phyloP scores from a whole-genome alignment of 257 asterid species.

The Dorcoceras hygrometricum region DNA sequence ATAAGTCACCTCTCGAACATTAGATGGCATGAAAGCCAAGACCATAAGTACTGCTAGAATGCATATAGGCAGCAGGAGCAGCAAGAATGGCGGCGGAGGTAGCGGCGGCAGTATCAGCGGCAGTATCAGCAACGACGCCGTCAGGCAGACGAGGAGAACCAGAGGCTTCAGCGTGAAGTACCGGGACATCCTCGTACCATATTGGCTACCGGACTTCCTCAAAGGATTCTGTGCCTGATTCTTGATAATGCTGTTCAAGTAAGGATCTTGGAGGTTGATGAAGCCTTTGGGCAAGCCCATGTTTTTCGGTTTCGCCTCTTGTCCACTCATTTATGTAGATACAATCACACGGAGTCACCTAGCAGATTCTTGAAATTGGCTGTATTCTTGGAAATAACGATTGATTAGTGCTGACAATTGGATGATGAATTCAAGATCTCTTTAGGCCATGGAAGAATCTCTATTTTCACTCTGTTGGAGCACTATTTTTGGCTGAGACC shows the following conservation, averaged over 20 bases:
- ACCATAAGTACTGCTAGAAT: constrained; percentile 33
- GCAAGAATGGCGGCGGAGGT: constrained; percentile 52
- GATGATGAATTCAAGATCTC: neutral
- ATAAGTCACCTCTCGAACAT: constrained; percentile 15
- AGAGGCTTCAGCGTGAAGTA: constrained; percentile 37
- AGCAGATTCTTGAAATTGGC: neutral
- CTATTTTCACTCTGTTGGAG: neutral
- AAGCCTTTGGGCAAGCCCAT: constrained; percentile 12
- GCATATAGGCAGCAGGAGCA: constrained; percentile 43
- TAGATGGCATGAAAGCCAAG: constrained; percentile 45
- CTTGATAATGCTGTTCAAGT: constrained; percentile 14
- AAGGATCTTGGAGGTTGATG: constrained; percentile 2
- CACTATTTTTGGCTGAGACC: neutral
- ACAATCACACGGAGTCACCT: neutral
- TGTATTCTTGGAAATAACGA: neutral
- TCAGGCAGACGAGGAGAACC: constrained; percentile 30
- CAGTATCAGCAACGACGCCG: constrained; percentile 38
- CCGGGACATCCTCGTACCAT: constrained; percentile 22
- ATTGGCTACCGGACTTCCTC: constrained; percentile 2
- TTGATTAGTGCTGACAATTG: neutral
- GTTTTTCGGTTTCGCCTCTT: neutral
- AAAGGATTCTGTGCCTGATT: neutral
- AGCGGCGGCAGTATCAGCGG: constrained; percentile 50
- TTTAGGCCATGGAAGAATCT: neutral
- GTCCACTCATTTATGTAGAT: neutral